phyloP scores from a whole-genome alignment of 2,329 filamentous ascomycete species.

The Davidsoniella australis region DNA sequence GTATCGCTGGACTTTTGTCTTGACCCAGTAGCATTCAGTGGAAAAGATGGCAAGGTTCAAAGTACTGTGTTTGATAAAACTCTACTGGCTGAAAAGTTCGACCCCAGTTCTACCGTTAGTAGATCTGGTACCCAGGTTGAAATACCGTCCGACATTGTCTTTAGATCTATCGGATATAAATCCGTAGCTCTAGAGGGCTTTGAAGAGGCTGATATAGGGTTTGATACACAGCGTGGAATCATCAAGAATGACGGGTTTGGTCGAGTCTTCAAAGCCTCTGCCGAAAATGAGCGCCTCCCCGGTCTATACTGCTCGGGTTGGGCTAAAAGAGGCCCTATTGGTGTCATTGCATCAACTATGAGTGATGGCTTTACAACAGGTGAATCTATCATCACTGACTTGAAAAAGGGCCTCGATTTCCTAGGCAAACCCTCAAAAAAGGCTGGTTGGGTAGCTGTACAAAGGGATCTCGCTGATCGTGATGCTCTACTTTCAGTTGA shows the following conservation, averaged over 20 bases:
- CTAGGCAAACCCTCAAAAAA: conserved; percentile 15
- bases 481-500: conserved; percentile 33
- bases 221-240: conserved; percentile 56
- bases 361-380: conserved; percentile 81
- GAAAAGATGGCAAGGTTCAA: conserved; percentile 35
- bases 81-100: conserved; percentile 36
- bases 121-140: conserved; percentile 32
- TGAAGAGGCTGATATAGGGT: conserved; percentile 54
- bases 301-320: conserved; percentile 89
- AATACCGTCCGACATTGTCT: conserved; percentile 55
- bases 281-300: conserved; percentile 26
- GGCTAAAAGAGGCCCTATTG: conserved; percentile 89
- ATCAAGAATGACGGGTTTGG: conserved; percentile 72
- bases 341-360: conserved; percentile 93
- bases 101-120: conserved; percentile 30
- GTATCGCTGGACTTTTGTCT: conserved; percentile 81
- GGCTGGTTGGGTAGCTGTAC: conserved; percentile 63
- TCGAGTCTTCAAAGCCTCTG: conserved; percentile 33
- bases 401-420: conserved; percentile 31
- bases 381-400: conserved; percentile 69
- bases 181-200: conserved; percentile 64
- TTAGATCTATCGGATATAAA: conserved; percentile 91
- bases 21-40: conserved; percentile 54
- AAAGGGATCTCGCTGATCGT: conserved; percentile 25
- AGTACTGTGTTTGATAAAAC: conserved; percentile 52